These are phyloP conservation scores for Fusarium sp. DNA, from an alignment of 2,329 filamentous ascomycete species.

Conservation along the genomic window DNA sequence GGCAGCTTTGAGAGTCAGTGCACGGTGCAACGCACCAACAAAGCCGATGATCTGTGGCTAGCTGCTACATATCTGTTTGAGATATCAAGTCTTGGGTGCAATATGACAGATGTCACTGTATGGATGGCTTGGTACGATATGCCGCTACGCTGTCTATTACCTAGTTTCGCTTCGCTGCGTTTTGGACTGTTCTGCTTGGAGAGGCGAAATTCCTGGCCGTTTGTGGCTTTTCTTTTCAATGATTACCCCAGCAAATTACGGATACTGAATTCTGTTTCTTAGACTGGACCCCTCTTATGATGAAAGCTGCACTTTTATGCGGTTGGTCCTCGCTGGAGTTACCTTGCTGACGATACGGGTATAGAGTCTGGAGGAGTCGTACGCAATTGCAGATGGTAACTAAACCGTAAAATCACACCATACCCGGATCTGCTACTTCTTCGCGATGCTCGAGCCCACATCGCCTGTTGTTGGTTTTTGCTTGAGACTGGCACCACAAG, in stretches of 20 bases:
- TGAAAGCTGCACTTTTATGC: conserved; percentile 34
- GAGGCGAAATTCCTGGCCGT: conserved; percentile 26
- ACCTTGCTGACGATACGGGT: conserved; percentile 34
- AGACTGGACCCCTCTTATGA: conserved; percentile 38
- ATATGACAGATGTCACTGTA: conserved; percentile 31
- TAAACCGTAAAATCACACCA: conserved; percentile 42
- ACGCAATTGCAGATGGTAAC: conserved; percentile 28
- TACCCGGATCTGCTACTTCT: conserved; percentile 29
- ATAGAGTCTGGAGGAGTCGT: conserved; percentile 11
- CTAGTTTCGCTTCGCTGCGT: conserved; percentile 17
- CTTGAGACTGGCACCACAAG: conserved; percentile 25
- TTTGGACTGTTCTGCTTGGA: conserved; percentile 2
- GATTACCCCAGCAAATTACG: conserved; percentile 25
- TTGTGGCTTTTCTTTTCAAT: conserved; percentile 21
- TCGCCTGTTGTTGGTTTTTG: conserved; percentile 32
- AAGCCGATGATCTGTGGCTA: conserved; percentile 32
- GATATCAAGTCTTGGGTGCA: conserved; percentile 11
- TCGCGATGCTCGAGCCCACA: conserved; percentile 36
- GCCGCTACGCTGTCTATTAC: conserved; percentile 13
- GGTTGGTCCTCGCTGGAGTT: conserved; percentile 36
- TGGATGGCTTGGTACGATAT: conserved; percentile 16
- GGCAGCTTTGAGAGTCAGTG: conserved; percentile 37
- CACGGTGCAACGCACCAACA: conserved; percentile 40
- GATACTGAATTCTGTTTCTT: conserved; percentile 30
- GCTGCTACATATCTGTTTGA: conserved; percentile 17